Base-by-base conservation (phyloP, 805 yeast species). In the Saitoella complicata region DNA sequence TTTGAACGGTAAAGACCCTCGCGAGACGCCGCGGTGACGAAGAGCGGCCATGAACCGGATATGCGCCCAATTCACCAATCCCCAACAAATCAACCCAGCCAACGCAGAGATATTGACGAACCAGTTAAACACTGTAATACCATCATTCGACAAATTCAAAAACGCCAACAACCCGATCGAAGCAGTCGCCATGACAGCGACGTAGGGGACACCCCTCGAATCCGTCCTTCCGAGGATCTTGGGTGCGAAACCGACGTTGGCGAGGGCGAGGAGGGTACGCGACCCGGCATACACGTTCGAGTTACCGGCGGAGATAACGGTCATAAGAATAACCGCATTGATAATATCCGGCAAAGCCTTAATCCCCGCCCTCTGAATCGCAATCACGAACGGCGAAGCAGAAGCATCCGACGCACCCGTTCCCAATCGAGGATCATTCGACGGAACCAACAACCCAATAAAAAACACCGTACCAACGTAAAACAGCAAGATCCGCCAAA, bases 401-500 rank as follows among this genome's bases (percentile, higher is more conserved):
- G 76, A 64, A 29, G 76, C 78, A 55, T 76, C 82, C 30, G 66
- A 71, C n/a, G 69, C 60, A 3, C 68, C 48, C 38, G 70, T 64
- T 13, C 60, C 60, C 45, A 79, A 65, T 49, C 72, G 59, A 2
- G 54, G 50, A 48, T 75, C 71, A 47, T 65, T 66, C 57, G 69
- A 79, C 10, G 88, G 87, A n/a, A 83, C 88, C 47, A 83, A 66
- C 53, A 80, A 73, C 39, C 85, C 80, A 53, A 67, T 73, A 52
- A 70, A 66, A 46, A 63, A 76, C 57, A 62, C 71, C 49, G 77
- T 67, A 8, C 70, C 64, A 58, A 83, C 67, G 63, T 83, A 83
- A 58, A 82, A 81, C 52, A 80, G 59, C 9, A 77, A 63, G 46
- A 82, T 77, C 63, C 91, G 71, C 87, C 88, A 80, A 63, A 82